Evolutionary conservation across 306 rosid genomes (phyloP), one percentile per base, ranked within the genome.

Genomic region (Prunus davidiana): DNA sequence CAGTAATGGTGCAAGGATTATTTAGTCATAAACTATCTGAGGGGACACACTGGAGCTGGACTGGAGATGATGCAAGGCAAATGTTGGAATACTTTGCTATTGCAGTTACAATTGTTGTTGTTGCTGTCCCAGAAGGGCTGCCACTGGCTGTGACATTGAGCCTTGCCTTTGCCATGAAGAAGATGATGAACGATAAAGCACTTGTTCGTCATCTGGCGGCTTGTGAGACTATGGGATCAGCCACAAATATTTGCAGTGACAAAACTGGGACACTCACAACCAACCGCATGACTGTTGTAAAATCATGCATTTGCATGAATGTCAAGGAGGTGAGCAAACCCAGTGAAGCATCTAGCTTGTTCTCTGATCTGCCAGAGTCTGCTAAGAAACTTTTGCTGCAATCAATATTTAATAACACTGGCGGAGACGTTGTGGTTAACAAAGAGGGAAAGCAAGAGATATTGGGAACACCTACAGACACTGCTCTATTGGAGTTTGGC

Each of bases 141-240:
- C 99, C 99, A 64, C 79, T 95, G 79, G 97, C 99, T 63, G 97
- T 95, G 75, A 95, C 97, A 55, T 79, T 95, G 85, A 95, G 99
- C 67, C 99, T 95, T 84, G 99, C 97, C 74, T 95, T 95, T 75
- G 97, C 99, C 64, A 95, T 95, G 97, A 90, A 95, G 82, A 90
- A 92, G 79, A 95, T 95, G 99, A 95, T 95, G 99, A 95, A 95
- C 61, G 97, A 95, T 77, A 95, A 91, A 75, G 99, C 99, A 45
- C 97, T 95, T 34, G 99, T 95, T 43, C 88, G 99, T 32, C 85
- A 95, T 81, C 90, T 95, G 60, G 99, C 99, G 16, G 99, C 99
- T n/a, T 95, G 97, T 56, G 99, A 92, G 81, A 95, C 97, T 4
- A 95, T 95, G 99, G 97, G 99, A 76, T 95, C 99, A 25, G 96